phyloP scores from a whole-genome alignment of 768 basidiomycete species.

The Crepidotus variabilis region DNA sequence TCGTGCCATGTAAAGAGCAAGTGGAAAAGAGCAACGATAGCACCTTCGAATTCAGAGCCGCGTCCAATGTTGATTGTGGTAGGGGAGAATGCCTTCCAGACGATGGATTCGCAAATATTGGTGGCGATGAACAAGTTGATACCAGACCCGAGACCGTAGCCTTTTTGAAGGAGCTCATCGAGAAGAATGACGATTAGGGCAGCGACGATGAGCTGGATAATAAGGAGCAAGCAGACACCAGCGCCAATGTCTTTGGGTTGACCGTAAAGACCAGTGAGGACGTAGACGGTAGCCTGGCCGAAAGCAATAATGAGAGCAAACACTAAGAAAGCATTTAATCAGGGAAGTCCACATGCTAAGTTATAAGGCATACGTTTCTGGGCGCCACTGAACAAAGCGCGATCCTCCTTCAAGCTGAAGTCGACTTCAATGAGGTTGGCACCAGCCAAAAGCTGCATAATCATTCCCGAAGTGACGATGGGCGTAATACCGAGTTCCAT shows the following conservation, averaged over 20 bases:
- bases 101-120: slow-evolving; percentile 99
- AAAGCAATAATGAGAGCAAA: slow-evolving; percentile 96
- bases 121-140: slow-evolving; percentile 99
- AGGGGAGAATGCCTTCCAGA: slow-evolving; percentile 99
- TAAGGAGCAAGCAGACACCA: slow-evolving; percentile 93
- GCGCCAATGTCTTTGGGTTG: slow-evolving; percentile 91
- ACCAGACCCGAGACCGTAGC: slow-evolving; percentile 97
- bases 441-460: slow-evolving; percentile 98
- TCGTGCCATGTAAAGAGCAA: slow-evolving; percentile 98
- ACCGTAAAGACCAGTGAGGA: slow-evolving; percentile 94
- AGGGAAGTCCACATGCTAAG: not conserved
- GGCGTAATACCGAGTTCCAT: slow-evolving; percentile 99
- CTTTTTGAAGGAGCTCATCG: slow-evolving; percentile 98
- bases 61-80: slow-evolving; percentile 98
- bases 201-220: slow-evolving; percentile 93
- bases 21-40: slow-evolving; percentile 94
- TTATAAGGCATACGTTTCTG: slow-evolving; percentile 77
- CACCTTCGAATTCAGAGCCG: slow-evolving; percentile 97
- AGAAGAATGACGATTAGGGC: slow-evolving; percentile 97
- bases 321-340: slow-evolving; percentile 43
- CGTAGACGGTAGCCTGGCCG: slow-evolving; percentile 96
- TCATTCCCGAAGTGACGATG: slow-evolving; percentile 98
- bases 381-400: slow-evolving; percentile 91
- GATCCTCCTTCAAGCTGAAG: slow-evolving; percentile 94
- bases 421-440: slow-evolving; percentile 98